phyloP scores from a whole-genome alignment of 1,284 basidiomycete genomes.

The Puccinia polysora region DNA sequence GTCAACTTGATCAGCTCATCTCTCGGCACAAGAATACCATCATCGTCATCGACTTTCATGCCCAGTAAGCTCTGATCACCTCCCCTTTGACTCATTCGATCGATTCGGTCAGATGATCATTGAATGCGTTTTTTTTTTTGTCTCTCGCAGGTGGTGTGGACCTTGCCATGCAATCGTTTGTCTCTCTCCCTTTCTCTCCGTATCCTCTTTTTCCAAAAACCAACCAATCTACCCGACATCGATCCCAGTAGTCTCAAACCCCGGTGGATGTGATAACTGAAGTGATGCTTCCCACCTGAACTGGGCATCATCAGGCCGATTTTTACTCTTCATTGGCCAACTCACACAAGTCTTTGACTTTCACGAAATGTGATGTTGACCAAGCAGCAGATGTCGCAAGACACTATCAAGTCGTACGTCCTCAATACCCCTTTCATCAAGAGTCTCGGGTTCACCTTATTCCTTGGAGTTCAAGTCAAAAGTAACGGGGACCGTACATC shows the following conservation, averaged over 20 bases:
- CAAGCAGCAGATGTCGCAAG: slow-evolving; percentile 1
- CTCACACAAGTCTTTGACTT: slow-evolving; percentile 9
- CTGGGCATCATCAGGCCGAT: slow-evolving; percentile 19
- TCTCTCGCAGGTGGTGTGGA: slow-evolving; percentile 41
- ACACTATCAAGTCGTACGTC: slow-evolving; percentile 28
- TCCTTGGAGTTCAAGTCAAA: too few species aligned
- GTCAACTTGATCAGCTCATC: slow-evolving; percentile 22
- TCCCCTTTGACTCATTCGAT: too few species aligned
- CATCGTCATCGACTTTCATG: slow-evolving; percentile 32
- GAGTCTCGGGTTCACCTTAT: too few species aligned
- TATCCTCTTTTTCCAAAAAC: not conserved
- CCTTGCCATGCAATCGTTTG: slow-evolving; percentile 42
- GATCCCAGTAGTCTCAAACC: too few species aligned
- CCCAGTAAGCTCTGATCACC: slow-evolving; percentile 21
- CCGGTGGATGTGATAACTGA: too few species aligned
- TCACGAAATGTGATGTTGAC: slow-evolving; percentile 40
- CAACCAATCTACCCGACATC: too few species aligned
- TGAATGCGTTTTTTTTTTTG: too few species aligned
- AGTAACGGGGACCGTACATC: too few species aligned
- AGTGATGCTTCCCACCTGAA: not conserved
- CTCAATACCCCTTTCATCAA: too few species aligned
- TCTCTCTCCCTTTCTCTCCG: not conserved
- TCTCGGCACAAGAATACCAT: slow-evolving; percentile 19
- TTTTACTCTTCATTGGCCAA: slow-evolving; percentile 30
- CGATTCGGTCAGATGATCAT: too few species aligned